These are phyloP conservation scores for Malus fusca DNA, from an alignment of 306 rosid species.

Conservation along the genomic window DNA sequence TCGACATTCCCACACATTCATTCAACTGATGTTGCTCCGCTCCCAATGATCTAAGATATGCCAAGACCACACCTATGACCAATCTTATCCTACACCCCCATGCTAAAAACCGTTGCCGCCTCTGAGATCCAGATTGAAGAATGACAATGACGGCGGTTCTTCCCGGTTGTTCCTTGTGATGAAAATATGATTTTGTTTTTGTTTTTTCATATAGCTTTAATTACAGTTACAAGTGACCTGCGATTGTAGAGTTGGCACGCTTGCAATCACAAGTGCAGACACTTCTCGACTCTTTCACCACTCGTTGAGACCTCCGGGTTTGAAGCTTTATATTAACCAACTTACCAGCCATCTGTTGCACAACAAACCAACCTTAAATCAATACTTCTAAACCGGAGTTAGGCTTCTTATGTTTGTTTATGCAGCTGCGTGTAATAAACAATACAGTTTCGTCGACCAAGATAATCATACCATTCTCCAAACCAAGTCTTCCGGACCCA, in stretches of 20 bases:
- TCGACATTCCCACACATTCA: neutral
- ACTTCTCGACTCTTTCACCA: slow-evolving; percentile 78
- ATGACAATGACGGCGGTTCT: no score
- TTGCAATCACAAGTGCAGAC: slow-evolving; percentile 73
- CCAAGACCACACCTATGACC: neutral
- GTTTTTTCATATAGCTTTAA: neutral
- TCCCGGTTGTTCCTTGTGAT: no score
- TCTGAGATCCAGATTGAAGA: no score
- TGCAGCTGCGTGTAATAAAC: neutral
- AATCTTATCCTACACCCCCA: no score
- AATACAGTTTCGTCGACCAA: neutral
- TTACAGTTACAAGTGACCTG: slow-evolving; percentile 20
- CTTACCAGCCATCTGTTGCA: slow-evolving; percentile 80
- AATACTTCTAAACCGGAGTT: neutral
- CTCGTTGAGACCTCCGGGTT: slow-evolving; percentile 72
- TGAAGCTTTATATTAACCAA: slow-evolving; percentile 81
- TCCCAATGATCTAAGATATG: neutral
- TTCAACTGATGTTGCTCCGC: no score
- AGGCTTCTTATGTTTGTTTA: neutral
- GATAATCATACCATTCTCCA: slow-evolving; percentile 85
- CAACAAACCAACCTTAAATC: neutral
- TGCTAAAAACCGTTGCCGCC: no score
- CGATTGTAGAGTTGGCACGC: slow-evolving; percentile 35
- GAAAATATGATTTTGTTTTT: neutral
- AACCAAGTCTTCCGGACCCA: slow-evolving; percentile 95